Evolutionary conservation across 1,139 yeast genomes (phyloP).

Genomic region (Trichomonascaceae sp.): DNA sequence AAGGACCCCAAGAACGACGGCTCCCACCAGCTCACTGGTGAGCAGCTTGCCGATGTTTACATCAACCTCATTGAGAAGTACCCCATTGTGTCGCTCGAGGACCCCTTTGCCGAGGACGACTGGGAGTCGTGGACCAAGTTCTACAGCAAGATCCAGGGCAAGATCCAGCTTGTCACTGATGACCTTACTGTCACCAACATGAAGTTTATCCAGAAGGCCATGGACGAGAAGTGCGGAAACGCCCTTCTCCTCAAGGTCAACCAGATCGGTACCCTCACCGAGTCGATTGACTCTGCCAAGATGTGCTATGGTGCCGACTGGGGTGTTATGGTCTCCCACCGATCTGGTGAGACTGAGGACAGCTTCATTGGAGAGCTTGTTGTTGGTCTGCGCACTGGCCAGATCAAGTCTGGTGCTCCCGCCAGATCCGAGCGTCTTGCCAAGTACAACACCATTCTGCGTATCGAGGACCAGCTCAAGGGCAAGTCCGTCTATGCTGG

Average conservation of each 20-base stretch:
- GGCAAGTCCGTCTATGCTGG: constrained; percentile 93
- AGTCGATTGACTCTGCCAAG: constrained; percentile 77
- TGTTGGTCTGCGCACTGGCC: constrained; percentile 95
- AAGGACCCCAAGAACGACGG: constrained; percentile 86
- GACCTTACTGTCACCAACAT: constrained; percentile 98
- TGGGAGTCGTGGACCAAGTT: constrained; percentile 95
- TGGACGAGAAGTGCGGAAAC: constrained; percentile 86
- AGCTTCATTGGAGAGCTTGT: constrained; percentile 92
- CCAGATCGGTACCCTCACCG: constrained; percentile 76
- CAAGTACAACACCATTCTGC: constrained; percentile 80
- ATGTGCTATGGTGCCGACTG: constrained; percentile 76
- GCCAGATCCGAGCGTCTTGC: constrained; percentile 99
- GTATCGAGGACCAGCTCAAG: constrained; percentile 96
- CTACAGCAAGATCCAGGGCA: constrained; percentile 47
- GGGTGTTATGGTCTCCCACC: constrained; percentile 95
- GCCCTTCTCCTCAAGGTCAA: constrained; percentile 86
- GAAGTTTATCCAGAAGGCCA: constrained; percentile 80
- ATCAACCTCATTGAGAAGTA: constrained; percentile 63
- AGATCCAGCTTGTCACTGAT: constrained; percentile 87
- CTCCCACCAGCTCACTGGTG: constrained; percentile 80
- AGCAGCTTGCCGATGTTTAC: constrained; percentile 75
- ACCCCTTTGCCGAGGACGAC: constrained; percentile 98
- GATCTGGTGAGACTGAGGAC: constrained; percentile 99
- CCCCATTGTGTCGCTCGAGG: constrained; percentile 96
- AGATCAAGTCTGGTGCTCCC: constrained; percentile 99